Evolutionary conservation across 83 land plant species (phyloP).

Genomic region (Isoetes engelmannii): DNA sequence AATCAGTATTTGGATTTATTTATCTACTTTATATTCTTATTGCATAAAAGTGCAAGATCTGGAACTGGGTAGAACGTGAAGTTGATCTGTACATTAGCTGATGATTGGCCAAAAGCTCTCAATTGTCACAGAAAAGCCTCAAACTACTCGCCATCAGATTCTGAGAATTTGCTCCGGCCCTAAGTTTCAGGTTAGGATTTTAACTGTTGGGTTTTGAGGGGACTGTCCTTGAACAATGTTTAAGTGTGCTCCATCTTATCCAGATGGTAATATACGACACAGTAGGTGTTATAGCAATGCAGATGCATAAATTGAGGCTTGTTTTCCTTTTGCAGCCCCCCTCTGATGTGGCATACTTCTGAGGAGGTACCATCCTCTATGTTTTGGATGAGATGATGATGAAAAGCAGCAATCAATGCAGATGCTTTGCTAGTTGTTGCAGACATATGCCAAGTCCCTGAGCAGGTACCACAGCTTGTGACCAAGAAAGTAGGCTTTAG

Average conservation of each 20-base stretch:
- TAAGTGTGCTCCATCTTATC: too few species aligned
- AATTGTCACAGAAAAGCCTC: slow-evolving; percentile 92
- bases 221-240: too few species aligned
- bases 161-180: slow-evolving; percentile 88
- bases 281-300: slow-evolving; percentile 85
- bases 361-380: too few species aligned
- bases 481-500: neutral
- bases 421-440: slow-evolving; percentile 83
- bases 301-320: slow-evolving; percentile 82
- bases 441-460: slow-evolving; percentile 71
- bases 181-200: slow-evolving; percentile 96
- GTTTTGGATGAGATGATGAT: too few species aligned
- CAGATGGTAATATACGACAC: slow-evolving; percentile 96
- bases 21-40: too few species aligned
- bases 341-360: too few species aligned
- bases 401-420: slow-evolving; percentile 77
- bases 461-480: slow-evolving; percentile 43
- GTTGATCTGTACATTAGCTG: too few species aligned
- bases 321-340: too few species aligned
- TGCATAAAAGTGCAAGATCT: too few species aligned
- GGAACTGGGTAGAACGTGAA: too few species aligned
- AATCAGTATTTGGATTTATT: too few species aligned
- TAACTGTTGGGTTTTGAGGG: too few species aligned
- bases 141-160: slow-evolving; percentile 93
- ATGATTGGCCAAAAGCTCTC: slow-evolving; percentile 90